Percentiles rank a stretch among this genome's conserved stretches.
These are phyloP conservation scores for Sugiyamaella pinicola DNA, from an alignment of 1,139 yeast species.

Conservation along the genomic window DNA sequence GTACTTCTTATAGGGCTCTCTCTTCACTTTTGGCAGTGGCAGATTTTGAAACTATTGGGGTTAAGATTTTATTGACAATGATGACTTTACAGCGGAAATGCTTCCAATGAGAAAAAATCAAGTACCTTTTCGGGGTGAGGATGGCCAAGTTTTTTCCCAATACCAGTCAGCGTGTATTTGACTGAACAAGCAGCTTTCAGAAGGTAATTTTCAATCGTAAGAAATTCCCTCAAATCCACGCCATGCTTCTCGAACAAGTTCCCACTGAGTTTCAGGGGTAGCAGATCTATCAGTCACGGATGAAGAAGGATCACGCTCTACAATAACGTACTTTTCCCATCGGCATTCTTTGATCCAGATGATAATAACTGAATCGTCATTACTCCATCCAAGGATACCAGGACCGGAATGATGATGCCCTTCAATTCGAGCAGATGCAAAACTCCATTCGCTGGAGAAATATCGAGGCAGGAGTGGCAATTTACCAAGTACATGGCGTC, in stretches of 20 bases:
- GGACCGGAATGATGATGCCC: constrained; percentile 33
- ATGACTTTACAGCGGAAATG: constrained; percentile 38
- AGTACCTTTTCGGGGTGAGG: constrained; percentile 52
- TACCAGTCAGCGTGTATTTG: constrained; percentile 42
- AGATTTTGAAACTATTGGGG: constrained; percentile 47
- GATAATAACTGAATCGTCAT: constrained; percentile 64
- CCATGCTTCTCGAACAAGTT: constrained; percentile 76
- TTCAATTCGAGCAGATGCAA: constrained; percentile 70
- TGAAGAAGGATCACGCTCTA: constrained; percentile 48
- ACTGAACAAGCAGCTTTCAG: constrained; percentile 35
- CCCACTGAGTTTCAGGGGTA: constrained; percentile 50
- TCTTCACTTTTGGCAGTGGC: constrained; percentile 35
- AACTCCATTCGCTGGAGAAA: constrained; percentile 87
- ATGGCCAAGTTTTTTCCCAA: constrained; percentile 50
- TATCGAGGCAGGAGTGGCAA: constrained; percentile 75
- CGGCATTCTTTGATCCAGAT: constrained; percentile 68
- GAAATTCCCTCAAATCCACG: constrained; percentile 53
- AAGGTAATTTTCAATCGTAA: constrained; percentile 20
- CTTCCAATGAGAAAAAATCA: constrained; percentile 43
- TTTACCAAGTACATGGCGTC: constrained; percentile 67
- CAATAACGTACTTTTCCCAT: constrained; percentile 84
- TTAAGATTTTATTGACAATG: constrained; percentile 45
- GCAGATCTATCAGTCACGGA: constrained; percentile 22
- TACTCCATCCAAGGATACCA: constrained; percentile 80
- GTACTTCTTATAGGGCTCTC: constrained; percentile 48